Base-by-base conservation (phyloP, 2,329 filamentous ascomycete genomes). In the Fusarium musae region DNA sequence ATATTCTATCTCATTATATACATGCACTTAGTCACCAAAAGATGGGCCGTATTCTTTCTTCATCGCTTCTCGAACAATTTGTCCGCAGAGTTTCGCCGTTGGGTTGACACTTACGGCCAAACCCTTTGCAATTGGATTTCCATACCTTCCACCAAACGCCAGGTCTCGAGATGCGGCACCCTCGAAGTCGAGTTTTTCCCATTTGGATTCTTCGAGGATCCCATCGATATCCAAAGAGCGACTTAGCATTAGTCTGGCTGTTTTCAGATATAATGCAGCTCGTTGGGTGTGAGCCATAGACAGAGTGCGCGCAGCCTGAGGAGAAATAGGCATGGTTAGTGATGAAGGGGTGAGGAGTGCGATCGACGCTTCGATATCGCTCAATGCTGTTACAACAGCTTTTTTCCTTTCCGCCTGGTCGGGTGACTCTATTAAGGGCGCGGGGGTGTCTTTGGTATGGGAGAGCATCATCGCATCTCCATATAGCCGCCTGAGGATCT, bases 281-380 rank as follows among this genome's bases (percentile, higher is more conserved):
- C 92, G 87, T 79, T 95, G 93, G 0, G 92, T 94, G 75, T 93
- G 89, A 9, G 92, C 90, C 73, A 91, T 89, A 4, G 91, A 89
- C 13, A 96, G 82, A 0, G 92, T 91, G 64, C 88, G 90, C 16
- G 89, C 90, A 36, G 90, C 88, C 58, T 90, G 87, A 11, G 89
- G 86, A 5, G 92, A 94, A 39, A 94, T 83, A 19, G 88, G 82
- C 3, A 85, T 82, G 30, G 83, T 83, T 4, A 85, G 79, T 1
- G 84, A 85, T 2, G 82, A 77, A 0, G 91, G 92, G 11, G 87
- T 88, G 42, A 90, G 86, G 53, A 93, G 84, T 6, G 78, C 76
- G 57, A 94, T 90, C 50, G 90, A 90, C 16, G 79, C 80, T 54
- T 89, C 86, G 42, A 92, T 85, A 72, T 93, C 90, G 3, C 79